These are phyloP conservation scores for Hysterium pulicare DNA, from an alignment of 2,329 filamentous ascomycete species.

Conservation along the genomic window DNA sequence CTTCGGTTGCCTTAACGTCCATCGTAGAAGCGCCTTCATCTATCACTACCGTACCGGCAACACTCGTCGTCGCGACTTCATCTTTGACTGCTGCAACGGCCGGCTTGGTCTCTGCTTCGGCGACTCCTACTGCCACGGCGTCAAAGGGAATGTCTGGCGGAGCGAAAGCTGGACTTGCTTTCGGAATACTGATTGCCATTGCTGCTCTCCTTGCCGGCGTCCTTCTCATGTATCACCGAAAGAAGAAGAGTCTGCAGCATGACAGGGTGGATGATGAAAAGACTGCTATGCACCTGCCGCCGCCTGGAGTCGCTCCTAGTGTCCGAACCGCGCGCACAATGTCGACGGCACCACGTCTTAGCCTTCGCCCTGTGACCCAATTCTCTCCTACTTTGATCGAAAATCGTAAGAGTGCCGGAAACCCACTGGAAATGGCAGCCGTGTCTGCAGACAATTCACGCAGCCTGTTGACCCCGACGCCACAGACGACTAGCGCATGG, in stretches of 20 bases:
- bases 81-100: slow-evolving; percentile 19
- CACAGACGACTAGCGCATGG: slow-evolving; percentile 31
- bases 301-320: slow-evolving; percentile 33
- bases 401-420: slow-evolving; percentile 39
- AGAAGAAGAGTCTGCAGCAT: slow-evolving; percentile 59
- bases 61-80: slow-evolving; percentile 27
- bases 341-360: slow-evolving; percentile 71
- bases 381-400: slow-evolving; percentile 67
- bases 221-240: slow-evolving; percentile 70
- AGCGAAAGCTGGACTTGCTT: slow-evolving; percentile 75
- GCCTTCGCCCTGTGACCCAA: slow-evolving; percentile 78
- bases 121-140: slow-evolving; percentile 14
- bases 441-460: slow-evolving; percentile 18
- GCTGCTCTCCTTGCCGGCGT: slow-evolving; percentile 64
- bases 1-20: slow-evolving; percentile 10
- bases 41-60: slow-evolving; percentile 12
- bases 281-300: slow-evolving; percentile 25
- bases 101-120: slow-evolving; percentile 12
- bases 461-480: slow-evolving; percentile 16
- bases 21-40: not conserved
- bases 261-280: slow-evolving; percentile 41
- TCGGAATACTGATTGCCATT: slow-evolving; percentile 72
- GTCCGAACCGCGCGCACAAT: slow-evolving; percentile 44
- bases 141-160: slow-evolving; percentile 43
- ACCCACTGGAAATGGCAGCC: slow-evolving; percentile 30